Evolutionary conservation across 176 grass and related monocot species (phyloP).

Genomic region (Eragrostis curvula): DNA sequence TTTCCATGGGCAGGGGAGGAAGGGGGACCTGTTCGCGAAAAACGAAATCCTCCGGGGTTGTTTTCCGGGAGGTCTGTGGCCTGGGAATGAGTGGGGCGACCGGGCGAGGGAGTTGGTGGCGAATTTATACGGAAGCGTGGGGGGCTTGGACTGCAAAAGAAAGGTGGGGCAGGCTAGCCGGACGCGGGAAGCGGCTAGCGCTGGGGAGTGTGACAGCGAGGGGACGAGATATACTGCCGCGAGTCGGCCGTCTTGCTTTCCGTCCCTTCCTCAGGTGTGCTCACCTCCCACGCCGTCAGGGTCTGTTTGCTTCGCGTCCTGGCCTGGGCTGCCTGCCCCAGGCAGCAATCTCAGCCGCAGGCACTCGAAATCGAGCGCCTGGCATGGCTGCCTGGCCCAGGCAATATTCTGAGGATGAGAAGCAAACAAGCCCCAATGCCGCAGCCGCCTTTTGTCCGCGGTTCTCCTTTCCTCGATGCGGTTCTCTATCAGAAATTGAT

Average conservation of each 20-base stretch:
- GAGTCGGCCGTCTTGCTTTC: constrained; percentile 19
- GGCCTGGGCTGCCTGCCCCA: too few relatives aligned
- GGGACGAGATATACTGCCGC: constrained; percentile 31
- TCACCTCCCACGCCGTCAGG: constrained; percentile 25
- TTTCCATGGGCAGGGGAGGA: constrained; percentile 50
- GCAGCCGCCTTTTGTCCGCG: neutral
- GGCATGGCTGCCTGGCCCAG: too few relatives aligned
- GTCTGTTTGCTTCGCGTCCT: too few relatives aligned
- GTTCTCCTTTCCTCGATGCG: too few relatives aligned
- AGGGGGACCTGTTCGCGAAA: constrained; percentile 9
- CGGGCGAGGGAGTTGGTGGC: neutral
- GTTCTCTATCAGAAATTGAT: neutral
- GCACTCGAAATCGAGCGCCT: too few relatives aligned
- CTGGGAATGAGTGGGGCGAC: constrained; percentile 22
- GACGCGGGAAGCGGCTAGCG: constrained; percentile 8
- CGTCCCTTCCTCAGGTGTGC: constrained; percentile 11
- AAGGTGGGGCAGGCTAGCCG: constrained; percentile 19
- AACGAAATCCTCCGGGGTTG: neutral
- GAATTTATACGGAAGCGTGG: constrained; percentile 55
- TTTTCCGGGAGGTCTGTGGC: neutral
- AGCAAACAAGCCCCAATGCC: too few relatives aligned
- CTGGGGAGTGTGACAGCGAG: constrained; percentile 1
- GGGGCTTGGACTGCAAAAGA: constrained; percentile 24
- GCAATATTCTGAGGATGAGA: too few relatives aligned
- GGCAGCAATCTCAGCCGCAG: too few relatives aligned